phyloP scores from a whole-genome alignment of 2,329 filamentous ascomycete genomes.

The Tricladium varicosporioides region DNA sequence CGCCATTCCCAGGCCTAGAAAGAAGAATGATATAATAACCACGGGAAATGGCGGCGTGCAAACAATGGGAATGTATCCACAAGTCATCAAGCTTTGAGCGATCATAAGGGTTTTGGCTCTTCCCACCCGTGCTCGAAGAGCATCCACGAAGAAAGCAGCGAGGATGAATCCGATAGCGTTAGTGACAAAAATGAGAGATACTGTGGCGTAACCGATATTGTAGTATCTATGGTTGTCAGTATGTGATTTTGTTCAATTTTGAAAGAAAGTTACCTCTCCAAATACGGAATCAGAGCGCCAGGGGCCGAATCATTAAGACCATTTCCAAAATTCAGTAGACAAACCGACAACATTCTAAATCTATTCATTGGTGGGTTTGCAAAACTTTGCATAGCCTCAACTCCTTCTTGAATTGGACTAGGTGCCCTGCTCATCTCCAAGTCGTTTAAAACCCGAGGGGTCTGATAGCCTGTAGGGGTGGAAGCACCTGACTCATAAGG shows the following conservation, averaged over 20 bases:
- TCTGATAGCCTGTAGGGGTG: conserved; percentile 27
- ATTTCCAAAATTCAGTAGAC: conserved; percentile 64
- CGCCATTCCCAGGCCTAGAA: conserved; percentile 60
- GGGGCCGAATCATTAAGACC: conserved; percentile 74
- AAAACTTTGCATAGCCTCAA: conserved; percentile 53
- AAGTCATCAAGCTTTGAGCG: conserved; percentile 53
- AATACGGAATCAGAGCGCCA: conserved; percentile 77
- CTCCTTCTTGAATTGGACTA: conserved; percentile 42
- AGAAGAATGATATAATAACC: conserved; percentile 66
- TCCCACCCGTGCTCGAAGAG: conserved; percentile 60
- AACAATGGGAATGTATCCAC: conserved; percentile 64
- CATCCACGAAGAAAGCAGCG: conserved; percentile 67
- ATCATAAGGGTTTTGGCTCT: conserved; percentile 62
- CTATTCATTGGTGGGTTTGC: conserved; percentile 66
- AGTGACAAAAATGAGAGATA: conserved; percentile 79
- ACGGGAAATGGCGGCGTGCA: conserved; percentile 68
- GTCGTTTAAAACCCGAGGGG: conserved; percentile 22
- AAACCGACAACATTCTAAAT: conserved; percentile 63
- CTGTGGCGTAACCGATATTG: conserved; percentile 70
- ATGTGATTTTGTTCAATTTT: neutral
- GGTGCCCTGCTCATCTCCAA: conserved; percentile 53
- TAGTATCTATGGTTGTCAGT: conserved; percentile 51
- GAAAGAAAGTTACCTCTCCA: conserved; percentile 54
- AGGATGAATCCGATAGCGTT: conserved; percentile 75
- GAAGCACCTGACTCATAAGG: conserved; percentile 16